Conservation (phyloP, 2,329 filamentous ascomycete genomes). For the Sporothrix dimorphospora region DNA sequence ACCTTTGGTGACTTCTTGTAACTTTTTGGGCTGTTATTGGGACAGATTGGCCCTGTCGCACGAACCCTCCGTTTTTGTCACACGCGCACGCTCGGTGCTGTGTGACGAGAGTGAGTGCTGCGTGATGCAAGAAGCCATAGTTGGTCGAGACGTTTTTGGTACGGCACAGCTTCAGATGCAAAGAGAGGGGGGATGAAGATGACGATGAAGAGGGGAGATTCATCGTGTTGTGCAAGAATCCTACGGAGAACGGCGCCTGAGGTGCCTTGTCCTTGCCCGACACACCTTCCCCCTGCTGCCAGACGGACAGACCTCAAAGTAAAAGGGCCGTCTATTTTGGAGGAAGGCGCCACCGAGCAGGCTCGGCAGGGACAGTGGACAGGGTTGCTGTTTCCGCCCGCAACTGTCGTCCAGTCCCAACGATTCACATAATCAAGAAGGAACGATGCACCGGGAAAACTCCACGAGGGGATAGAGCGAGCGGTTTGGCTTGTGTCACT, state of each 20-base stretch:
- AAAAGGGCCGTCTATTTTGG: constrained; percentile 22
- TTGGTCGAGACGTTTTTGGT: background rate
- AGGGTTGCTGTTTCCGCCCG: constrained; percentile 4
- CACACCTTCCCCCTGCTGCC: background rate
- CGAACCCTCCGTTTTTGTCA: constrained; percentile 15
- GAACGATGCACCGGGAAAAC: background rate
- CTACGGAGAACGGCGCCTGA: constrained; percentile 6
- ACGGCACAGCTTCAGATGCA: constrained; percentile 11
- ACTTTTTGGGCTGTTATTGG: background rate
- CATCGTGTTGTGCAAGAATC: constrained; percentile 15
- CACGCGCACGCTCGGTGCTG: constrained; percentile 1
- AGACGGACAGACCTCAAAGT: background rate
- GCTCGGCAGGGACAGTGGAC: background rate
- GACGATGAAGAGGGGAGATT: background rate
- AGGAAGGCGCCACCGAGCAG: constrained; percentile 9
- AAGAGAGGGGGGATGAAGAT: background rate
- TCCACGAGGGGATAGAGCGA: constrained; percentile 18
- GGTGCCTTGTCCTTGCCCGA: background rate
- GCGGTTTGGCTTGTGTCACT: constrained; percentile 17
- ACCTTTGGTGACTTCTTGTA: background rate
- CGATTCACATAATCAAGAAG: background rate
- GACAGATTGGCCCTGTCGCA: background rate
- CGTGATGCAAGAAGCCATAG: background rate
- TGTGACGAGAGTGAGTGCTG: background rate
- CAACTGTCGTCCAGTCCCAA: background rate